Conservation (phyloP, 495 filamentous ascomycete species). For the Podospora sp. region DNA sequence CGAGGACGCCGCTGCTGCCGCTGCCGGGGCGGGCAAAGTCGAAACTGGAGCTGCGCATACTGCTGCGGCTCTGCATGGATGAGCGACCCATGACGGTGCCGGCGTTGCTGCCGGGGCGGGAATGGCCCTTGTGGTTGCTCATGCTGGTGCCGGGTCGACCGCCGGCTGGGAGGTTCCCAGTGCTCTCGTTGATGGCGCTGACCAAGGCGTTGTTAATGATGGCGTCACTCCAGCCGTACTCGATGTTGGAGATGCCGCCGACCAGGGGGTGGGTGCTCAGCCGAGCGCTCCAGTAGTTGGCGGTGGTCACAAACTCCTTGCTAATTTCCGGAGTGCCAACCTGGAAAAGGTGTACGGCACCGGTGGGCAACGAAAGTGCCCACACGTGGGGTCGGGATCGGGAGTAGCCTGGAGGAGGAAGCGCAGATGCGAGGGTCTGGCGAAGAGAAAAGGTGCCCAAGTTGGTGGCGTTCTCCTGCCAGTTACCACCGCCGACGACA, state of each 20-base stretch:
- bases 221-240: constrained; percentile 95
- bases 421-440: constrained; percentile 87
- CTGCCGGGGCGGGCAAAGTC: constrained; percentile 48
- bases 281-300: constrained; percentile 97
- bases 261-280: constrained; percentile 89
- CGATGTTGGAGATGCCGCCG: constrained; percentile 92
- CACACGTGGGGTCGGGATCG: constrained; percentile 89
- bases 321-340: constrained; percentile 95
- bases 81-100: constrained; percentile 35
- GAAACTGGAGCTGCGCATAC: constrained; percentile 45
- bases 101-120: constrained; percentile 50
- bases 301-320: constrained; percentile 88
- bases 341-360: constrained; percentile 96
- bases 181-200: constrained; percentile 50
- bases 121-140: constrained; percentile 37
- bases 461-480: constrained; percentile 91
- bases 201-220: constrained; percentile 77
- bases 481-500: constrained; percentile 91
- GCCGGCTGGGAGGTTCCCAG: constrained; percentile 22
- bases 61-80: constrained; percentile 48
- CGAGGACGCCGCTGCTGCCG: constrained; percentile 69
- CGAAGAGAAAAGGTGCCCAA: constrained; percentile 84
- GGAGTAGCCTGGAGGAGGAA: constrained; percentile 91
- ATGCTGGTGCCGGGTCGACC: constrained; percentile 27
- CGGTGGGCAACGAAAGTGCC: constrained; percentile 89